Conservation (phyloP, 257 asterid species). For the Cordia subcordata region DNA sequence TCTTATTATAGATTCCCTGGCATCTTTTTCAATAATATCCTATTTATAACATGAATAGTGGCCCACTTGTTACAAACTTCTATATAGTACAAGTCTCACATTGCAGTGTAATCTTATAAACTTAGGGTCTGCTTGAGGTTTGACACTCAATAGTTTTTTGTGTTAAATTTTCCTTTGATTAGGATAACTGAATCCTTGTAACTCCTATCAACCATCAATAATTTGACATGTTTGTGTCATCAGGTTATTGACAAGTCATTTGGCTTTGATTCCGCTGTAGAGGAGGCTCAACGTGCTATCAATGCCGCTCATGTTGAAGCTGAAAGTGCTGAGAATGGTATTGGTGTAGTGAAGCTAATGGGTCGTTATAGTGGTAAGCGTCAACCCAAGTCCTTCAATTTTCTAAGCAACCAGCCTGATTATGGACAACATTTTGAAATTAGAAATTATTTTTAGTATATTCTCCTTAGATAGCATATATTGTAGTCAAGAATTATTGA, state of each 20-base stretch:
- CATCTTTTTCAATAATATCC: no score
- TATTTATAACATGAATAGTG: no score
- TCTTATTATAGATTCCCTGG: no score
- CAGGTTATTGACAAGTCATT: conserved; percentile 76
- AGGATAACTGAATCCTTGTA: no score
- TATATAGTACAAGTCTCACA: no score
- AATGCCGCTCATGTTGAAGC: conserved; percentile 84
- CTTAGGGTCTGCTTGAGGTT: no score
- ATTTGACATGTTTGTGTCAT: conserved; percentile 12
- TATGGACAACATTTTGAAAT: conserved; percentile 1
- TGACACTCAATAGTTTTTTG: no score
- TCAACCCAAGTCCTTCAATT: conserved; percentile 4
- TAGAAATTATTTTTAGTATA: neutral
- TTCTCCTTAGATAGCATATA: neutral
- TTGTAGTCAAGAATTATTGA: no score
- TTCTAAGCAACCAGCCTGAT: neutral
- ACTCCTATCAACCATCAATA: no score
- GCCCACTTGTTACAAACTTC: no score
- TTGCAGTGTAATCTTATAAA: no score
- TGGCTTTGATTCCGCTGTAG: conserved; percentile 79
- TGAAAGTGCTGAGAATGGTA: conserved; percentile 70
- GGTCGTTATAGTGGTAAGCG: conserved; percentile 71
- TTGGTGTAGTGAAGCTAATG: conserved; percentile 72
- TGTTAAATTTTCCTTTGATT: no score
- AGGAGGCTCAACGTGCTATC: conserved; percentile 84